Evolutionary conservation across 768 basidiomycete genomes (phyloP).

Genomic region (Phaeotremella fagi): DNA sequence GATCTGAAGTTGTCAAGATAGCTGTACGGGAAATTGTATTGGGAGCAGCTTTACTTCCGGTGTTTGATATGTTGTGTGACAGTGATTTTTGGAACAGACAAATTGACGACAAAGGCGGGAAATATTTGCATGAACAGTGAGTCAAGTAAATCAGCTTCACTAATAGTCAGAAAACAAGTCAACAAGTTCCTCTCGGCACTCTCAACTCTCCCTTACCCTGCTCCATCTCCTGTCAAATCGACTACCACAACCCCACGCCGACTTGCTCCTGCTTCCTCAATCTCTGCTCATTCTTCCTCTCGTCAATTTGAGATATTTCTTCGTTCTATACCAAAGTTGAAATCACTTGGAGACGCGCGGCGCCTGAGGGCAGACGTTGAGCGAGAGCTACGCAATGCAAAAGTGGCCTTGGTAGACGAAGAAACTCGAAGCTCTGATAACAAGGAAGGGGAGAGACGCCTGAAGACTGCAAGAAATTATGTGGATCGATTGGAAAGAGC

Average conservation of each 20-base stretch:
- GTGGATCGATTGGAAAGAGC: constrained; percentile 83
- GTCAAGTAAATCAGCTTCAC: constrained; percentile 15
- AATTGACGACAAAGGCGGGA: constrained; percentile 82
- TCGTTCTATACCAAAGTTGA: constrained; percentile 72
- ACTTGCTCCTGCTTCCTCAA: constrained; percentile 10
- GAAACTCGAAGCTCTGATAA: constrained; percentile 54
- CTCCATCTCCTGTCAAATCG: constrained; percentile 8
- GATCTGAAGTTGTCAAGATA: constrained; percentile 65
- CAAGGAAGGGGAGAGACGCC: constrained; percentile 79
- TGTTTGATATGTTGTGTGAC: constrained; percentile 89
- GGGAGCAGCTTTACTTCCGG: constrained; percentile 74
- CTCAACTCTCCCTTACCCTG: constrained; percentile 19
- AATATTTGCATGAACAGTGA: constrained; percentile 61
- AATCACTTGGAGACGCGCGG: constrained; percentile 80
- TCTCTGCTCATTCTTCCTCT: constrained; percentile 37
- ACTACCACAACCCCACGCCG: constrained; percentile 6
- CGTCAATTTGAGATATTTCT: constrained; percentile 89
- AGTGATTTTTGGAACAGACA: constrained; percentile 95
- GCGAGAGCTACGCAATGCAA: constrained; percentile 80
- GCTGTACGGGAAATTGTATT: constrained; percentile 76
- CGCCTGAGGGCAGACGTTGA: constrained; percentile 86
- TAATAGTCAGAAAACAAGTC: constrained; percentile 38
- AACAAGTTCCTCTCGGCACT: constrained; percentile 36
- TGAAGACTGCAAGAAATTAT: constrained; percentile 77
- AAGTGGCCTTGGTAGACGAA: constrained; percentile 48